Conservation (phyloP, 441 rosid genomes). For the Manihot esculenta region DNA sequence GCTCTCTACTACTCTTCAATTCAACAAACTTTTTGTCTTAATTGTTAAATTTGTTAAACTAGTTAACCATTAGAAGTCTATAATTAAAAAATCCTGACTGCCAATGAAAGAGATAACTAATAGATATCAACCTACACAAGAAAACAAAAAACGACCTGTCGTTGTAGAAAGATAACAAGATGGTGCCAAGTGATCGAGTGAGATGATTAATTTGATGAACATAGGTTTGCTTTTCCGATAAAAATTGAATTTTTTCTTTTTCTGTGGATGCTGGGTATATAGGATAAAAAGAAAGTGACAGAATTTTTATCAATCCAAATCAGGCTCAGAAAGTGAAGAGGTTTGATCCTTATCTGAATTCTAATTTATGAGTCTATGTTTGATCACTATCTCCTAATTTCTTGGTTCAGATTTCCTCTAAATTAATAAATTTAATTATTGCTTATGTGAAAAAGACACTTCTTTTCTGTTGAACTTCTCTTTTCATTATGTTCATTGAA, state of each 20-base stretch:
- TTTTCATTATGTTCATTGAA: background rate
- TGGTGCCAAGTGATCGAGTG: background rate
- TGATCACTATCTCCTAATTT: background rate
- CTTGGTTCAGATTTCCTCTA: too few species aligned
- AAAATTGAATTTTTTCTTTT: too few species aligned
- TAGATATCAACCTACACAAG: too few species aligned
- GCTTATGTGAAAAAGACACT: background rate
- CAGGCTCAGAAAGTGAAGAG: background rate
- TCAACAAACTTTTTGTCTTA: background rate
- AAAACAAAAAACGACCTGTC: background rate
- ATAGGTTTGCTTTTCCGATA: too few species aligned
- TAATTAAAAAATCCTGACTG: too few species aligned
- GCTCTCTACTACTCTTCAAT: too few species aligned
- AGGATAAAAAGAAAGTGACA: conserved; percentile 1
- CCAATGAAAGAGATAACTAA: too few species aligned
- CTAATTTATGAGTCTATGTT: background rate
- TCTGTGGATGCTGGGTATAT: background rate
- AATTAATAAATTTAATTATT: background rate
- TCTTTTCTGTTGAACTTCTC: background rate
- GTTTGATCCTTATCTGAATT: background rate
- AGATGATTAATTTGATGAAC: background rate
- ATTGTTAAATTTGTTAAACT: too few species aligned
- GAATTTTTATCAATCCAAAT: background rate
- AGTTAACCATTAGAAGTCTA: background rate
- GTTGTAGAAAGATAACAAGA: background rate